phyloP scores from a whole-genome alignment of 257 asterid genomes.

The Solanum neorickii region DNA sequence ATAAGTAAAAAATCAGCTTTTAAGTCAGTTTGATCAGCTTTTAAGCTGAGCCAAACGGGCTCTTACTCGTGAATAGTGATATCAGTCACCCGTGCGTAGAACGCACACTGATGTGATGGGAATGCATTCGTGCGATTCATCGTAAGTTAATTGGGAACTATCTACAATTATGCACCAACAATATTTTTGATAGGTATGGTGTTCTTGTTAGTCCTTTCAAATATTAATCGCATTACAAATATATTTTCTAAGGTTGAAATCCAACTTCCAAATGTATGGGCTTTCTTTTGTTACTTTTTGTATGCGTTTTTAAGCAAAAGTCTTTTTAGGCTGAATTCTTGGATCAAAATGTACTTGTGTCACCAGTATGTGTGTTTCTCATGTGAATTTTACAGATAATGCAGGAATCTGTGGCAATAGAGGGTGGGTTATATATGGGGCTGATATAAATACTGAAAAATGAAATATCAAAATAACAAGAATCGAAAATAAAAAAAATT shows the following conservation, averaged over 20 bases:
- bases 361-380: background rate
- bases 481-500: too few relatives aligned
- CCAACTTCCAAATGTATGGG: background rate
- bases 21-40: too few relatives aligned
- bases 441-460: too few relatives aligned
- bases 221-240: background rate
- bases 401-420: background rate
- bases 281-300: background rate
- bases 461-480: too few relatives aligned
- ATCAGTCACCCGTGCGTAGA: background rate
- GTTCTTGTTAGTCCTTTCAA: background rate
- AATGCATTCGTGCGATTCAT: constrained; percentile 43
- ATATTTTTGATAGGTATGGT: background rate
- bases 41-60: too few relatives aligned
- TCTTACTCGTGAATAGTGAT: background rate
- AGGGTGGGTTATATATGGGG: background rate
- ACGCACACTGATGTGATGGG: constrained; percentile 36
- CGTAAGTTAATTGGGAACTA: constrained; percentile 21
- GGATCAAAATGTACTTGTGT: background rate
- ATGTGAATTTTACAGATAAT: background rate
- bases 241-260: background rate
- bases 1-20: too few relatives aligned
- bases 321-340: background rate
- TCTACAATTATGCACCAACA: background rate
- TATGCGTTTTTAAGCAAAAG: background rate